Evolutionary conservation across 345 rosid genomes (phyloP), one percentile per base, ranked within the genome.

Genomic region (Draba incana): DNA sequence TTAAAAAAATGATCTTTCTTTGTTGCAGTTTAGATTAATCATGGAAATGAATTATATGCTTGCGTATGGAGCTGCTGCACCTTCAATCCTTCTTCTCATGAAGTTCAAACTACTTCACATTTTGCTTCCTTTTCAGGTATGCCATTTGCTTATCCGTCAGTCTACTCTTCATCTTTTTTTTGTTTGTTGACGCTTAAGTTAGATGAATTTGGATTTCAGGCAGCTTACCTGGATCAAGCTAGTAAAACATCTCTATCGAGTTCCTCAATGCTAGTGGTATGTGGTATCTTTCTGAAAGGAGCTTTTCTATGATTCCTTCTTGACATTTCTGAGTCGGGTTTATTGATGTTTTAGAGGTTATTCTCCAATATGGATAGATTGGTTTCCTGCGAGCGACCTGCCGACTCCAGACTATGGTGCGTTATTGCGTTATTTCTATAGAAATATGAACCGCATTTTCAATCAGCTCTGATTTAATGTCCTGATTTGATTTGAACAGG

Each of bases 41-140:
- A 42, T 94, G 99, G 99, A 94, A 67, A 14, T 91, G 57, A 86
- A 94, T 81, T 87, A 89, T 83, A 87, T 94, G 98, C 78, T 91
- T 61, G 85, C 92, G 3, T 94, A 91, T 79, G 98, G 99, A 80
- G 95, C 98, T 77, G 92, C 98, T 51, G 81, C 71, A 62, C 79
- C 86, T 45, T 86, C 99, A 61, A 78, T 94, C 63, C 65, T 61
- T 65, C 83, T 94, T 82, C 96, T 94, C 52, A 84, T 53, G 80
- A 91, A 82, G 83, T 88, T 84, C 82, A 79, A 83, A 66, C 88
- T 94, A 51, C 88, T 94, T 68, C 81, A 85, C 57, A 42, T 83
- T 46, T 77, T 94, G 43, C 85, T 94, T 66, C 98, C 99, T 10
- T 83, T 87, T 72, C 98, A 94, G 78, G 99, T 91, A 62, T 38